phyloP scores from a whole-genome alignment of 192 early-diverging fungal species.

The Spizellomyces punctatus region DNA sequence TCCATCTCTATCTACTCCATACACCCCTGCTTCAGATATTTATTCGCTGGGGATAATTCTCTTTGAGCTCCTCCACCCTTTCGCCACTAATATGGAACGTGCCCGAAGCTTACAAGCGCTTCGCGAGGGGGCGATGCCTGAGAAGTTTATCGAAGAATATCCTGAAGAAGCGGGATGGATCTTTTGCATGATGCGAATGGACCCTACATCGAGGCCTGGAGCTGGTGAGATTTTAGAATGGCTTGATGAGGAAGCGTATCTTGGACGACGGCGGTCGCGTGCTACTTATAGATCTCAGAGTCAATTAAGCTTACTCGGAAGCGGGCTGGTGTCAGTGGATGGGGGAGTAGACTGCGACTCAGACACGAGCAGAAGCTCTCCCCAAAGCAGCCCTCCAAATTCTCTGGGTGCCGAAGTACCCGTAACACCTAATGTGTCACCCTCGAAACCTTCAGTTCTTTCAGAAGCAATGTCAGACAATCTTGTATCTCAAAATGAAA shows the following conservation, averaged over 20 bases:
- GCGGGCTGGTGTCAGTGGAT: too few species aligned
- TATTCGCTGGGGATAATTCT: slow-evolving; percentile 96
- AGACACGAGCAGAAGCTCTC: too few species aligned
- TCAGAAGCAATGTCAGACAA: background rate
- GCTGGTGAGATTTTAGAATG: slow-evolving; percentile 80
- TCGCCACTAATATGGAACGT: slow-evolving; percentile 91
- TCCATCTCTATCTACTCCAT: slow-evolving; percentile 24
- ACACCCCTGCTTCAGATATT: slow-evolving; percentile 71
- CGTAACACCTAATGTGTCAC: background rate
- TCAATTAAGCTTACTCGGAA: slow-evolving; percentile 24
- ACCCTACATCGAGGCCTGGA: background rate
- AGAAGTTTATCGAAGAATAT: slow-evolving; percentile 64
- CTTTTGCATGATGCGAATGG: slow-evolving; percentile 16
- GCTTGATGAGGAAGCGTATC: slow-evolving; percentile 78
- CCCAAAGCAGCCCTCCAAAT: background rate
- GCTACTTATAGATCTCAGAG: slow-evolving; percentile 75
- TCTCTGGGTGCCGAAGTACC: slow-evolving; percentile 7
- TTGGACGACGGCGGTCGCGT: slow-evolving; percentile 65
- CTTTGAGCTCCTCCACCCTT: slow-evolving; percentile 91
- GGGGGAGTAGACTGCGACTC: too few species aligned
- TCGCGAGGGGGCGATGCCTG: slow-evolving; percentile 67
- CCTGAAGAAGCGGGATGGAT: slow-evolving; percentile 65
- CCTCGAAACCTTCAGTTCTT: background rate
- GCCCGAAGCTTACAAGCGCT: slow-evolving; percentile 66
- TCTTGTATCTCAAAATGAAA: slow-evolving; percentile 17